Evolutionary conservation across 768 basidiomycete genomes (phyloP).

Genomic region (Daedalea quercina): DNA sequence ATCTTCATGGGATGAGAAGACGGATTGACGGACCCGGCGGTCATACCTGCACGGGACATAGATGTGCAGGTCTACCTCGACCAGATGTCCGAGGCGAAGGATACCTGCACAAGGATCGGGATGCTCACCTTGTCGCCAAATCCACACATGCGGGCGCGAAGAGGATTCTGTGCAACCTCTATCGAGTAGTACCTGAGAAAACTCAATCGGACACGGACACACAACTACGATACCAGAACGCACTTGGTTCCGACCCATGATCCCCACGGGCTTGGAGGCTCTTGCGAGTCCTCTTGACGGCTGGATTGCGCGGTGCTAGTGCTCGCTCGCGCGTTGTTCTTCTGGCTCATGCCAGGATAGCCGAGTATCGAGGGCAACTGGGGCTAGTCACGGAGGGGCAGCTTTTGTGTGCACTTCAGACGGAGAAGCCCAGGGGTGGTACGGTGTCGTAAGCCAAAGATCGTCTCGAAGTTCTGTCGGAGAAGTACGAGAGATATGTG

Average conservation of each 20-base stretch:
- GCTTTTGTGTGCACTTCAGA: no score
- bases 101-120: slow-evolving; percentile 4
- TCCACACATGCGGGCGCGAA: slow-evolving; percentile 92
- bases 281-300: slow-evolving; percentile 22
- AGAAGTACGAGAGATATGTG: background rate
- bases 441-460: background rate
- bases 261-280: slow-evolving; percentile 60
- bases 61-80: background rate
- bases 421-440: background rate
- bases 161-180: slow-evolving; percentile 81
- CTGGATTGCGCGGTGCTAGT: slow-evolving; percentile 17
- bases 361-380: background rate
- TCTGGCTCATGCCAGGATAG: slow-evolving; percentile 53
- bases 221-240: slow-evolving; percentile 18
- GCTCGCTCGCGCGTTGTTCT: slow-evolving; percentile 42
- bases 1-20: no score
- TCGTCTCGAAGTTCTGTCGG: background rate
- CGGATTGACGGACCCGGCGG: no score
- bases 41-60: slow-evolving; percentile 6
- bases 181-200: slow-evolving; percentile 67
- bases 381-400: background rate
- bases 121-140: slow-evolving; percentile 85
- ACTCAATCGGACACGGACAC: slow-evolving; percentile 1
- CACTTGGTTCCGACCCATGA: slow-evolving; percentile 62
- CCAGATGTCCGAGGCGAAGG: no score